phyloP scores from a whole-genome alignment of 768 basidiomycete genomes.

The Tulasnella sp. region DNA sequence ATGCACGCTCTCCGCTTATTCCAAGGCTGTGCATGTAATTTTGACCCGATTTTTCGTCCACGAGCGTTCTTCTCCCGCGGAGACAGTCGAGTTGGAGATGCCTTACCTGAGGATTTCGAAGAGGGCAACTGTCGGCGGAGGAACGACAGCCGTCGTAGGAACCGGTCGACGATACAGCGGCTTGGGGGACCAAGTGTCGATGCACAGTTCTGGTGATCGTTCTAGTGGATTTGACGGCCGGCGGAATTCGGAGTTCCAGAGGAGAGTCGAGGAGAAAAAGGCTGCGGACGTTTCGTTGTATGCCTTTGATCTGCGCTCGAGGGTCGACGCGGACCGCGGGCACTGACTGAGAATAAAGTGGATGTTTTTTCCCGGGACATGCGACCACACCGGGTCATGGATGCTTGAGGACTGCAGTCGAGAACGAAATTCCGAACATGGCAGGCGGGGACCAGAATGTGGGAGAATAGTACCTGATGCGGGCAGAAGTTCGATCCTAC shows the following conservation, averaged over 20 bases:
- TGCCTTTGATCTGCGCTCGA: neutral
- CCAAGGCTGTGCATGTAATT: conserved; percentile 4
- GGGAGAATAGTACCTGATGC: neutral
- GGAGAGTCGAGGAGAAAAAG: neutral
- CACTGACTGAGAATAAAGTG: neutral
- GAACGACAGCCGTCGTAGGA: neutral
- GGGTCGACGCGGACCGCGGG: neutral
- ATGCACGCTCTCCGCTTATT: neutral
- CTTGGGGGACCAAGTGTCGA: neutral
- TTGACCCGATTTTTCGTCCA: neutral
- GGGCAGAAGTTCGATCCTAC: neutral
- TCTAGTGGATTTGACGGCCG: neutral
- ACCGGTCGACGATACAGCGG: neutral
- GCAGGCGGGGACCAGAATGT: neutral
- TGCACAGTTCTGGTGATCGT: neutral
- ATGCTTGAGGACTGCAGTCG: neutral
- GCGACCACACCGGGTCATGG: neutral
- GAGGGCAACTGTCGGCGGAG: neutral
- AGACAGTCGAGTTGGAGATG: neutral
- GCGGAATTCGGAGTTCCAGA: neutral
- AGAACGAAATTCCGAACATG: neutral
- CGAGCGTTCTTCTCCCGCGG: neutral
- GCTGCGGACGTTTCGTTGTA: neutral
- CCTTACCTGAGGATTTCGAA: neutral
- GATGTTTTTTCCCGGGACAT: neutral